A percentile compares a stretch with the other conserved stretches of the same genome.
phyloP scores from a whole-genome alignment of 148 eudicot species.

The Vaccinium darrowii region DNA sequence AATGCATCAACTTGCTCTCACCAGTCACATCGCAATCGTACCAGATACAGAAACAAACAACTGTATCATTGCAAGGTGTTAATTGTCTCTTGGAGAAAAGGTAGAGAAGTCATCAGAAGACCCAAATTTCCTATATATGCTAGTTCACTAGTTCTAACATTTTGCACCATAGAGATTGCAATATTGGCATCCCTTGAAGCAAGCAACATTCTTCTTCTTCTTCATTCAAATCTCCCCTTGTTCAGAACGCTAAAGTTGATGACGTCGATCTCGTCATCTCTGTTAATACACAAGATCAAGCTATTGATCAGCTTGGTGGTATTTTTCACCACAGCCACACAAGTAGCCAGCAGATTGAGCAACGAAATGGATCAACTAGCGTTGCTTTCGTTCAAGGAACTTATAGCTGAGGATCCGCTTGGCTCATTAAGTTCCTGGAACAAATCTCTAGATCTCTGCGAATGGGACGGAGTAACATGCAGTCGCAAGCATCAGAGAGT shows the following conservation, averaged over 20 bases:
- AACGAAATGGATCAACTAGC: neutral
- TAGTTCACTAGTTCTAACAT: no score
- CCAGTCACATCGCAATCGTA: no score
- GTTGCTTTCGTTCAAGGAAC: neutral
- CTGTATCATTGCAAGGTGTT: no score
- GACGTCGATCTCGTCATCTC: neutral
- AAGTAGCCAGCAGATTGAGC: neutral
- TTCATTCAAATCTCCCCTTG: neutral
- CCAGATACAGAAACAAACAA: no score
- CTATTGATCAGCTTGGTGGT: neutral
- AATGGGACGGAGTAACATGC: conserved; percentile 6
- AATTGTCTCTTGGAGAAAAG: no score
- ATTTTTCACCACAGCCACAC: neutral
- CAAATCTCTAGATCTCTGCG: neutral
- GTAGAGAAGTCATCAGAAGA: no score
- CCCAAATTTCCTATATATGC: no score
- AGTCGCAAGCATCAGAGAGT: conserved; percentile 10
- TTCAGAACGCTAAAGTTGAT: neutral
- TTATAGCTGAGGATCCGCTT: neutral
- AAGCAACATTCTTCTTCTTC: neutral
- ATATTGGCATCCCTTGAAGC: neutral
- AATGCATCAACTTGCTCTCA: no score
- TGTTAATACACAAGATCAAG: neutral
- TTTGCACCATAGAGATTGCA: neutral
- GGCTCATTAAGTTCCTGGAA: neutral